These are phyloP conservation scores for Penicillium sp. DNA, from an alignment of 2,329 filamentous ascomycete genomes.

Conservation along the genomic window DNA sequence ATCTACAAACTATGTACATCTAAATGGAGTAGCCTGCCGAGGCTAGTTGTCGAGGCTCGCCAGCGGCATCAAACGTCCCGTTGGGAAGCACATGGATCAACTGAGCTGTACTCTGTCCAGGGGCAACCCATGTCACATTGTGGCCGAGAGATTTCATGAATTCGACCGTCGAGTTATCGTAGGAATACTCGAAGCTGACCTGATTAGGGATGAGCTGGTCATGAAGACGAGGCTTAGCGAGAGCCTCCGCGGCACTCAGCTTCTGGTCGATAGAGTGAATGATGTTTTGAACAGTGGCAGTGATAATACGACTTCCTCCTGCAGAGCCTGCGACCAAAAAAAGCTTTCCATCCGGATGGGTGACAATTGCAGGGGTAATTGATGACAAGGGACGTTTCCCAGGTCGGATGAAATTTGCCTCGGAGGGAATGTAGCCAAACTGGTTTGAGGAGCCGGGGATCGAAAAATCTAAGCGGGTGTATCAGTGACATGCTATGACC, in stretches of 20 bases:
- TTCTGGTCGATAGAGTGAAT: constrained; percentile 65
- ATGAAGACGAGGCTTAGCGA: constrained; percentile 65
- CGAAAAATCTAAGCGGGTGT: constrained; percentile 62
- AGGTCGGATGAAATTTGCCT: constrained; percentile 73
- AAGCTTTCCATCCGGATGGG: constrained; percentile 58
- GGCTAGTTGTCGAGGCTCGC: constrained; percentile 67
- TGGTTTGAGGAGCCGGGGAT: constrained; percentile 71
- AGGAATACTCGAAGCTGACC: constrained; percentile 62
- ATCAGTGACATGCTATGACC: neutral
- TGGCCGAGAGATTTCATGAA: constrained; percentile 62
- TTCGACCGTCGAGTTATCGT: constrained; percentile 58
- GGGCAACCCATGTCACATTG: constrained; percentile 62
- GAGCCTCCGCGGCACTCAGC: constrained; percentile 55
- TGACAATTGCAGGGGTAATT: constrained; percentile 72
- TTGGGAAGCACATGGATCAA: constrained; percentile 56
- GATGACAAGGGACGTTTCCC: constrained; percentile 78
- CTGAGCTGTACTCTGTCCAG: constrained; percentile 64
- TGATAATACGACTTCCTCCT: constrained; percentile 78
- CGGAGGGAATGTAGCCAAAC: constrained; percentile 77
- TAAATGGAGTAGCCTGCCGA: constrained; percentile 59
- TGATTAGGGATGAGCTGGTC: constrained; percentile 73
- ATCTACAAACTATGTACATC: neutral
- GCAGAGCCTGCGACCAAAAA: constrained; percentile 68
- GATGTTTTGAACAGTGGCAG: constrained; percentile 66
- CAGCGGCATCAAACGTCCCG: constrained; percentile 70